Evolutionary conservation across 768 basidiomycete species (phyloP).

Genomic region (Leccinum incarnatum): DNA sequence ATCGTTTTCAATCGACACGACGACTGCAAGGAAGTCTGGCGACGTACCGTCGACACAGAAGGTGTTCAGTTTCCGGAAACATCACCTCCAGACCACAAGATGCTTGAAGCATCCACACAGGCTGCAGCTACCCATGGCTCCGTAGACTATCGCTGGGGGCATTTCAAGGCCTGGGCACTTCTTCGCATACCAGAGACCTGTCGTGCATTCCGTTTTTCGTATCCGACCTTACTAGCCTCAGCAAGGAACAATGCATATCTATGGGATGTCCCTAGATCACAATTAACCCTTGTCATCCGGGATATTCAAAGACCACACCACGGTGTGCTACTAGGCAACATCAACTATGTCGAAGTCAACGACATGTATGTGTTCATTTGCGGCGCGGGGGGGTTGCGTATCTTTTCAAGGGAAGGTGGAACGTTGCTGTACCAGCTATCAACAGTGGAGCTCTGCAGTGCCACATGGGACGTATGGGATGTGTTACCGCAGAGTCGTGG

Average conservation of each 20-base stretch:
- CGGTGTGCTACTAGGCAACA: conserved; percentile 31
- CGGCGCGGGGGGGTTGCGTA: conserved; percentile 43
- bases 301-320: conserved; percentile 19
- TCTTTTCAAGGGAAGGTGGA: conserved; percentile 52
- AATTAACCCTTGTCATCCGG: conserved; percentile 41
- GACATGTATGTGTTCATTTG: conserved; percentile 59
- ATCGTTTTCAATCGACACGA: conserved; percentile 64
- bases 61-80: conserved; percentile 16
- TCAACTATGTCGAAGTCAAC: conserved; percentile 68
- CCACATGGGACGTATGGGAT: conserved; percentile 32
- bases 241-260: conserved; percentile 46
- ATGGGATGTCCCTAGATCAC: conserved; percentile 58
- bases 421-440: conserved; percentile 43
- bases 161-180: conserved; percentile 63
- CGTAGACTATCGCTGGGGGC: conserved; percentile 36
- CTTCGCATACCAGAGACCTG: conserved; percentile 44
- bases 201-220: conserved; percentile 63
- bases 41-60: conserved; percentile 38
- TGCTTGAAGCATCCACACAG: conserved; percentile 20
- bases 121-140: conserved; percentile 17
- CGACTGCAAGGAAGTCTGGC: conserved; percentile 70
- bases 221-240: conserved; percentile 60
- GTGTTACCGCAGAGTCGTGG: conserved; percentile 7
- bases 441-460: conserved; percentile 34
- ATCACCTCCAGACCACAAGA: conserved; percentile 35